phyloP scores from a whole-genome alignment of 352 stramenopile genomes.

The Phytophthora pseudosyringae region DNA sequence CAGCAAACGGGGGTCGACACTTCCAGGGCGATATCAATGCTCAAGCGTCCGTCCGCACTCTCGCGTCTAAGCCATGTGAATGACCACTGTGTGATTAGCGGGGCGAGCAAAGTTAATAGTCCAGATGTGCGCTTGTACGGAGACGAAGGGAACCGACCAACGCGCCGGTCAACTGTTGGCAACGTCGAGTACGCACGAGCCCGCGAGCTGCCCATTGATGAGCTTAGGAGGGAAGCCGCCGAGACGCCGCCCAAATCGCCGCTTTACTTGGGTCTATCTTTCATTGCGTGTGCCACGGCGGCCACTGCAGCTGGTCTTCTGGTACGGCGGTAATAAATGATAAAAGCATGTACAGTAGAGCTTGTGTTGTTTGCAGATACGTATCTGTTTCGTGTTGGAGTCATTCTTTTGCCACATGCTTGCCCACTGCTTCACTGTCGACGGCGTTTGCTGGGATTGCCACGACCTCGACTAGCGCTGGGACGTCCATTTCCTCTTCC shows the following conservation, averaged over 20 bases:
- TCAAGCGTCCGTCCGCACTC: constrained; percentile 8
- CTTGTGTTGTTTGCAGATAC: constrained; percentile 3
- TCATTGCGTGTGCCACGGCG: constrained; percentile 57
- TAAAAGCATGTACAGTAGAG: constrained; percentile 7
- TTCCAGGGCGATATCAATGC: constrained; percentile 7
- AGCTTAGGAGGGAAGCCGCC: constrained; percentile 18
- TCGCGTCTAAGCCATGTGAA: constrained; percentile 22
- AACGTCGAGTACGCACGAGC: background rate
- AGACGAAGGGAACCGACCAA: constrained; percentile 8
- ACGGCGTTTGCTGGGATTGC: constrained; percentile 35
- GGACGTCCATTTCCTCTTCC: constrained; percentile 13
- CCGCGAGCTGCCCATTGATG: constrained; percentile 25
- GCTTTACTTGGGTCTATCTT: constrained; percentile 54
- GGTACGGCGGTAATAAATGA: constrained; percentile 44
- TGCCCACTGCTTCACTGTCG: constrained; percentile 18
- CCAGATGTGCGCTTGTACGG: constrained; percentile 22
- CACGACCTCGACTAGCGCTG: constrained; percentile 12
- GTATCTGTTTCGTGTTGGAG: background rate
- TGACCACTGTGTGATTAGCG: constrained; percentile 26
- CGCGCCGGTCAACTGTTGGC: constrained; percentile 16
- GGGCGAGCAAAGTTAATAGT: constrained; percentile 20
- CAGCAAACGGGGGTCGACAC: background rate
- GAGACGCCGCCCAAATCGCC: constrained; percentile 35
- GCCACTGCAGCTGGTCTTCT: constrained; percentile 51
- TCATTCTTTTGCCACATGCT: background rate